Evolutionary conservation across 371 early-diverging fungal species (phyloP), one percentile per base, ranked within the genome.

Genomic region (Syncephalastrum racemosum): DNA sequence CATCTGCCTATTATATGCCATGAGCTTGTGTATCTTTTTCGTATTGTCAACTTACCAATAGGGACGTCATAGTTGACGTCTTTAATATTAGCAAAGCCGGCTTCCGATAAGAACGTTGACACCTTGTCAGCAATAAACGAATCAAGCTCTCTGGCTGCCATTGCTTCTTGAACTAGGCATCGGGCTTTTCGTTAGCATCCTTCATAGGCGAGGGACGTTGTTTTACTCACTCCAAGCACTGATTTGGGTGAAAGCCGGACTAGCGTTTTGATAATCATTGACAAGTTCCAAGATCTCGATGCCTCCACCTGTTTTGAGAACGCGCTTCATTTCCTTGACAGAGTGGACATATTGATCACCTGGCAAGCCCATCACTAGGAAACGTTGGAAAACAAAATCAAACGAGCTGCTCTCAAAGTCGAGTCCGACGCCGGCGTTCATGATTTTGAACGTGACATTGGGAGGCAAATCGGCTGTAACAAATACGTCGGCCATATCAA

Each of bases 301-400:
- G 15, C 46, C 60, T 14, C 79, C 79, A 18, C 55, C 66, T 12
- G 72, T 62, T 46, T 73, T 73, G 5, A 75, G 49, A 15, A 79
- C 54, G 19, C 79, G 76, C 20, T 67, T 69, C 51, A 79, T 71
- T 58, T 79, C 74, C 7, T 65, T 13, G 2, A 79, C 46, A 0
- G 70, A 68, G 2, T 50, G 50, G 1, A 55, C 22, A 40, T 77
- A 77, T 46, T 70, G 67, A 1, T 70, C 68, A 0, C 53, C 59
- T 0, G 78, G 50, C 7, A 77, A 62, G 2, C 75, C 78, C 74
- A 77, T 74, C 3, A 77, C 72, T 18, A 77, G 50, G 45, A 74
- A 74, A n/a, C 78, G 67, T 19, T 79, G 79, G 25, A 68, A 75
- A 1, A 79, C 74, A 53, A 73, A 79, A 41, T 74, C 72, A 55